Base-by-base conservation (phyloP, 805 yeast genomes). In the Pichia paraexigua region DNA sequence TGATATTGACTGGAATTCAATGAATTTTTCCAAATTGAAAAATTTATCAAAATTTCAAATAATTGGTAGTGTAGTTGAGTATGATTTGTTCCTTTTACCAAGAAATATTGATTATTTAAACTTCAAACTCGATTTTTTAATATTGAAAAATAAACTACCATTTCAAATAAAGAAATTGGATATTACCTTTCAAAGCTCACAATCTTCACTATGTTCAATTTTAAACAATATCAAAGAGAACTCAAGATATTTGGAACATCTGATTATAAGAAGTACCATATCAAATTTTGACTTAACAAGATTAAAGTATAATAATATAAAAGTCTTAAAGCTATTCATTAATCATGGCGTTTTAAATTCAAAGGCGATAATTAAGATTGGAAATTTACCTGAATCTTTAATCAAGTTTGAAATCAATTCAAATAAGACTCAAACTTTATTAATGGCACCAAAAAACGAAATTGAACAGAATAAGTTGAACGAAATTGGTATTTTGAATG, bases 321-420 rank as follows among this genome's bases (percentile, higher is more conserved):
- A 46, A 20, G 25, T 30, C n/a, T 27, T 50, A 3, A 46, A 43
- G 20, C 10, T 50, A 12, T 20, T 10, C 25, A 43, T 50, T 24
- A 43, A 41, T 15, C 20, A 25, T 24, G 43, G 43, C 10, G 8
- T 25, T 15, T 22, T 46, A 1, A 50, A 46, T 40, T 46, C 53
- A 10, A 46, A 37, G 15, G 35, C 40, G 5, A 15, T 24, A 5
- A 39, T 50, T 13, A 42, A 35, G 35, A 46, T 50, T 11, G 53
- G 53, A 1, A 46, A 28, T 37, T 22, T 50, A 15, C 47, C 47
- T 5, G 7, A 9, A 3, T 18, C 43, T 13, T 20, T 46, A 11
- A 32, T 37, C 6, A 32, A 39, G 13, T 50, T 50, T 43, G 47
- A 46, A 21, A 50, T 50, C 13, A 20, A 15, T 17, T 50, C 53